Evolutionary conservation across 139 green algal genomes (phyloP).

Genomic region (Auxenochlorella pyrenoidosa): DNA sequence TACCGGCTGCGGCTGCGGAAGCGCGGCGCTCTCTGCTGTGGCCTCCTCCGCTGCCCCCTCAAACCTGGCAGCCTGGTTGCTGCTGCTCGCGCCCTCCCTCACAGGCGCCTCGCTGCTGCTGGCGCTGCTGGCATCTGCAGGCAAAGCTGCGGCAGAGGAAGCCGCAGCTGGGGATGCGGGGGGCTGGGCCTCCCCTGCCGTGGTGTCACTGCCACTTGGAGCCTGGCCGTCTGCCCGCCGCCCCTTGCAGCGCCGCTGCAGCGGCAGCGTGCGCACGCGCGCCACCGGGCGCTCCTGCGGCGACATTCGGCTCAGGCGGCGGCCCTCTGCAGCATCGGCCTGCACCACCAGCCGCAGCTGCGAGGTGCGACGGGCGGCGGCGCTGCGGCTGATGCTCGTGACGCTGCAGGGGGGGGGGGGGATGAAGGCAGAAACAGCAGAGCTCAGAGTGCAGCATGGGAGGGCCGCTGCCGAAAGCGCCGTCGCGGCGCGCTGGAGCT

Average conservation of each 20-base stretch:
- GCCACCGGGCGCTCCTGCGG: neutral
- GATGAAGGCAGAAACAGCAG: no score
- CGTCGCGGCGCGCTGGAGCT: no score
- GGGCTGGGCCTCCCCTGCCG: no score
- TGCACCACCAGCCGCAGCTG: neutral
- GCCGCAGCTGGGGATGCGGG: no score
- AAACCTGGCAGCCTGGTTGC: no score
- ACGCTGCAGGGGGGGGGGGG: neutral
- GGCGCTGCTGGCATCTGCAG: neutral
- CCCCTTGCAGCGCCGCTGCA: neutral
- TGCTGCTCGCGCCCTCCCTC: neutral
- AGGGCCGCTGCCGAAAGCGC: no score
- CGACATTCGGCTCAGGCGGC: conserved; percentile 1
- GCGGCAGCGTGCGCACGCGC: neutral
- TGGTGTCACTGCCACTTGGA: neutral
- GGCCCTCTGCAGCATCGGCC: neutral
- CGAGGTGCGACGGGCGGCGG: neutral
- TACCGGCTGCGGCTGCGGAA: no score
- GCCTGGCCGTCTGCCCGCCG: neutral
- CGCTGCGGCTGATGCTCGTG: neutral
- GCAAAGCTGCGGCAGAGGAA: no score
- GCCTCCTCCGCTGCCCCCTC: neutral
- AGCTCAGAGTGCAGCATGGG: no score
- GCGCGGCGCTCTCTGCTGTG: neutral
- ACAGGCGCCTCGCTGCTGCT: neutral